Percentiles rank a stretch among this genome's conserved stretches.
These are phyloP conservation scores for Pterulicium gracile DNA, from an alignment of 1,284 basidiomycete species.

Conservation along the genomic window DNA sequence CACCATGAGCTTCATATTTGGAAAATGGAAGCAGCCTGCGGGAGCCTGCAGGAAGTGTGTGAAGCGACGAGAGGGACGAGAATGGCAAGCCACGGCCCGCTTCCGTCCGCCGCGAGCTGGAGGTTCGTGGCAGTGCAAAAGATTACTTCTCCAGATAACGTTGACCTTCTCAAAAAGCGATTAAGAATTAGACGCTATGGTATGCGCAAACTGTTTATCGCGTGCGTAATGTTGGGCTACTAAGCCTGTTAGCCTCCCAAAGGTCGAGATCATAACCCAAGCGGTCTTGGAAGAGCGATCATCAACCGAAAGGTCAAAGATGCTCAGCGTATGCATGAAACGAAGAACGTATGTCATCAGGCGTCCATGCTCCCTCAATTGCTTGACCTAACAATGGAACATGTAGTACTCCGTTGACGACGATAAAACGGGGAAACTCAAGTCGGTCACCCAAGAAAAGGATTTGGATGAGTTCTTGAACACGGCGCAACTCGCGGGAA, in stretches of 20 bases:
- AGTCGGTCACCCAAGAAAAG: slow-evolving; percentile 92
- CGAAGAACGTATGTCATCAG: slow-evolving; percentile 24
- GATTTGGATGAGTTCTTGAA: slow-evolving; percentile 96
- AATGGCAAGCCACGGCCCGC: no score
- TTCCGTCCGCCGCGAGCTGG: no score
- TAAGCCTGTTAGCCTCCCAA: slow-evolving; percentile 29
- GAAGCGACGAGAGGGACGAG: no score
- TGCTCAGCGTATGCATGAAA: slow-evolving; percentile 59
- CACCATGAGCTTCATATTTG: slow-evolving; percentile 7
- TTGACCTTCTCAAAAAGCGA: no score
- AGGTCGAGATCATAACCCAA: slow-evolving; percentile 47
- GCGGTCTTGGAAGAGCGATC: slow-evolving; percentile 83
- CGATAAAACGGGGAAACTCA: slow-evolving; percentile 60
- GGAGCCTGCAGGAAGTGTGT: no score
- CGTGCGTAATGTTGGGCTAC: slow-evolving; percentile 1
- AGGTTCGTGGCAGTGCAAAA: no score
- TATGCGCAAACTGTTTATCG: slow-evolving; percentile 2
- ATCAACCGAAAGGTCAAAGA: slow-evolving; percentile 85
- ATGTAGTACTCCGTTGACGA: slow-evolving; percentile 72
- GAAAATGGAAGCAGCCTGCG: no score
- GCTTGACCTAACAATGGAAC: slow-evolving; percentile 5
- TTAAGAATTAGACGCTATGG: no score
- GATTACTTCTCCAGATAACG: no score
- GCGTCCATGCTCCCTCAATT: slow-evolving; percentile 1
- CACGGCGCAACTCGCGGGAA: slow-evolving; percentile 90